Conservation (phyloP, 345 rosid genomes). For the Euphorbia lathyris region DNA sequence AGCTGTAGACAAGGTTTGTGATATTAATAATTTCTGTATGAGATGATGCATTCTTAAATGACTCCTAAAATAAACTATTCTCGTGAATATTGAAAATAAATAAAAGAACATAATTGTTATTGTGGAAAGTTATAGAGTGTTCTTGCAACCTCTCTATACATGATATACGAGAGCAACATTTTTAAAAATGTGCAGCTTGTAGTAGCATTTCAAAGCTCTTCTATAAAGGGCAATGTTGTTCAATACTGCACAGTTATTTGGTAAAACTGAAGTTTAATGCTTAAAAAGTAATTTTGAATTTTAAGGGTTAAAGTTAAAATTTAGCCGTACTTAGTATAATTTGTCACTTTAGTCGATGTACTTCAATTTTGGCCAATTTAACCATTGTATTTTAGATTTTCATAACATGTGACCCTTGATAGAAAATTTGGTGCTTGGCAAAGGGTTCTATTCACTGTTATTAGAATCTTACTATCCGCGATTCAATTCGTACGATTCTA, state of each 20-base stretch:
- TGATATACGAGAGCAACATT: not conserved
- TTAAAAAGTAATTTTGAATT: not conserved
- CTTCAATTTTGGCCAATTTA: no score
- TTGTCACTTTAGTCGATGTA: no score
- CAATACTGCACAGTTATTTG: not conserved
- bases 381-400: no score
- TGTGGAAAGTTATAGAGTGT: not conserved
- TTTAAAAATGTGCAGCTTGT: not conserved
- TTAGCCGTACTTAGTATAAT: no score
- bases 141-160: not conserved
- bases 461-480: no score
- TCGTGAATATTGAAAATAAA: not conserved
- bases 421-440: no score
- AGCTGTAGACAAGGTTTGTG: slow-evolving; percentile 62
- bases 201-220: not conserved
- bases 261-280: not conserved
- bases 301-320: not conserved
- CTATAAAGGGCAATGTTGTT: not conserved
- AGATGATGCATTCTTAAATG: not conserved
- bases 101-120: no score
- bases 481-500: no score
- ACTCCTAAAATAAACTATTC: not conserved
- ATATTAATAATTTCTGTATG: not conserved
- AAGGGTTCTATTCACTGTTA: no score
- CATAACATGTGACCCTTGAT: no score